phyloP scores from a whole-genome alignment of 1,284 basidiomycete genomes.

The Moniliella sp. region DNA sequence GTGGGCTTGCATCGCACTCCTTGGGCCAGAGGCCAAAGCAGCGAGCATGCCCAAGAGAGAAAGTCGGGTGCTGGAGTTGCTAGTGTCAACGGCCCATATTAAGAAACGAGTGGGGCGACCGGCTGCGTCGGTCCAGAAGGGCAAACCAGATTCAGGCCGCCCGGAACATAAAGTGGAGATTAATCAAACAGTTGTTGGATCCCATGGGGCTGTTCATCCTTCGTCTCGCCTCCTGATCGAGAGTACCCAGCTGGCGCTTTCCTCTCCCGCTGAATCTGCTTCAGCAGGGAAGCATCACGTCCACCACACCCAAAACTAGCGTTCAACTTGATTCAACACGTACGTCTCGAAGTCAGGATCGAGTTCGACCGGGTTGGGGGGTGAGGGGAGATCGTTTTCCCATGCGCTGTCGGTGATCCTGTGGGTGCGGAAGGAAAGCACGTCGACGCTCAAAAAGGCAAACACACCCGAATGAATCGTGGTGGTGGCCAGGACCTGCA shows the following conservation, averaged over 20 bases:
- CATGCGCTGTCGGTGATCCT: slow-evolving; percentile 17
- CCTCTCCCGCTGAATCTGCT: slow-evolving; percentile 26
- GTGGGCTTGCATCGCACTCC: slow-evolving; percentile 26
- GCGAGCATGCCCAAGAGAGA: slow-evolving; percentile 29
- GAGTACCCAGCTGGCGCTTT: slow-evolving; percentile 26
- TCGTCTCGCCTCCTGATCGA: neutral
- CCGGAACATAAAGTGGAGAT: slow-evolving; percentile 24
- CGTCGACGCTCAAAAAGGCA: slow-evolving; percentile 43
- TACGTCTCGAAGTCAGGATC: slow-evolving; percentile 17
- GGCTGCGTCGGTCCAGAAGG: slow-evolving; percentile 19
- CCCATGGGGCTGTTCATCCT: slow-evolving; percentile 13
- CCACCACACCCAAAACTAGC: slow-evolving; percentile 13
- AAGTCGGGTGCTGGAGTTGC: slow-evolving; percentile 26
- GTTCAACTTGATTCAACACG: slow-evolving; percentile 23
- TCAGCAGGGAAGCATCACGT: slow-evolving; percentile 21
- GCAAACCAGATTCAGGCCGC: slow-evolving; percentile 18
- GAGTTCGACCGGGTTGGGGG: too few relatives aligned
- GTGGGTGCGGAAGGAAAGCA: slow-evolving; percentile 31
- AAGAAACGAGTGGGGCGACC: slow-evolving; percentile 24
- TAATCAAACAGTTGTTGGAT: slow-evolving; percentile 30
- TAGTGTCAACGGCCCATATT: slow-evolving; percentile 29
- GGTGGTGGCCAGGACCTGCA: slow-evolving; percentile 7
- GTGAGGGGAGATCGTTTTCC: too few relatives aligned
- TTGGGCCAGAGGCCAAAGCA: slow-evolving; percentile 16
- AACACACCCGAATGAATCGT: slow-evolving; percentile 44